Conservation (phyloP, 345 rosid genomes). For the Populus davidiana region DNA sequence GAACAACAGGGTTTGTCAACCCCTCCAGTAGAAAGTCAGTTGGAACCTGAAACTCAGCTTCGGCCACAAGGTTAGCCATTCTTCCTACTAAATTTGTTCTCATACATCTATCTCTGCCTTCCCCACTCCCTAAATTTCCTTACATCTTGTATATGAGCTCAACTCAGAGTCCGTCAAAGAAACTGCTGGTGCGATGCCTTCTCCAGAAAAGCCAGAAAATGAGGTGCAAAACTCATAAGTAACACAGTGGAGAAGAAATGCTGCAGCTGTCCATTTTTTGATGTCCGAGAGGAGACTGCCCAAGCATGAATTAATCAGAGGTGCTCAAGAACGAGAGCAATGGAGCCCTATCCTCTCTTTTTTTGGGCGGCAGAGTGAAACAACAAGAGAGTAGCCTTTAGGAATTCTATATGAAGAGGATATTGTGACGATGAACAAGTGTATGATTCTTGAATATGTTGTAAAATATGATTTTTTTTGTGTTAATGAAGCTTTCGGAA, state of each 20-base stretch:
- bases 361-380: background rate
- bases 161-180: slow-evolving; percentile 41
- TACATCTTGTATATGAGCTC: background rate
- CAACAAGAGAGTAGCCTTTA: background rate
- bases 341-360: background rate
- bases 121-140: background rate
- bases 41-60: slow-evolving; percentile 35
- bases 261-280: slow-evolving; percentile 2
- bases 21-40: slow-evolving; percentile 29
- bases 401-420: background rate
- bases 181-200: slow-evolving; percentile 39
- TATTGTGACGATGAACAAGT: background rate
- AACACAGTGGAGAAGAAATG: slow-evolving; percentile 8
- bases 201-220: slow-evolving; percentile 46
- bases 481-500: background rate
- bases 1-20: slow-evolving; percentile 32
- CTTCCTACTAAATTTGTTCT: background rate
- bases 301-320: slow-evolving; percentile 12
- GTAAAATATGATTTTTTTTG: background rate
- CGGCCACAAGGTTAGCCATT: slow-evolving; percentile 35
- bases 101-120: background rate
- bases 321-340: slow-evolving; percentile 18
- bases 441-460: background rate
- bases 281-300: slow-evolving; percentile 12
- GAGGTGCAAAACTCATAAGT: slow-evolving; percentile 17